Evolutionary conservation across 2,329 filamentous ascomycete species (phyloP).

Genomic region (Daldinia sp.): DNA sequence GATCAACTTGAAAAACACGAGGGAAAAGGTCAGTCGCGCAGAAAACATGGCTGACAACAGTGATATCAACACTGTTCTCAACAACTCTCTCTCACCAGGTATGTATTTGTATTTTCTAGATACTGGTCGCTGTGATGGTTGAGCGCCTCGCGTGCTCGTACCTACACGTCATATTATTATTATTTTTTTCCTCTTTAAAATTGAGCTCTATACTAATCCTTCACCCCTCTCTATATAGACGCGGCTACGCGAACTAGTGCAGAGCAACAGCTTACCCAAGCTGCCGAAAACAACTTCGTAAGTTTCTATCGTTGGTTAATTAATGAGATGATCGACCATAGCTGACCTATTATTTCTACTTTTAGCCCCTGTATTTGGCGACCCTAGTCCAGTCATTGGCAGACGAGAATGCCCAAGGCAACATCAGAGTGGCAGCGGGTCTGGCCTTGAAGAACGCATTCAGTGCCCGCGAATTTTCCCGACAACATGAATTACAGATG

Average conservation of each 20-base stretch:
- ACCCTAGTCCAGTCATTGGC: conserved; percentile 94
- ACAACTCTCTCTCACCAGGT: conserved; percentile 97
- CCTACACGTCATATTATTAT: conserved; percentile 45
- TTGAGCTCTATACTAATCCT: conserved; percentile 52
- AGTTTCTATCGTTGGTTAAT: conserved; percentile 49
- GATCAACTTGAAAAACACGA: conserved; percentile 27
- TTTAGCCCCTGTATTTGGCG: conserved; percentile 84
- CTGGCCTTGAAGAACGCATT: conserved; percentile 98
- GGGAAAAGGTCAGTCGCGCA: conserved; percentile 45
- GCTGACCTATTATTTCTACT: conserved; percentile 37
- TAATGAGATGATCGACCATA: conserved; percentile 23
- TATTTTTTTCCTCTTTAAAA: not conserved
- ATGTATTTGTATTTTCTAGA: conserved; percentile 55
- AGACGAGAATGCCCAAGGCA: conserved; percentile 84
- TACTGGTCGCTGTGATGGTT: not conserved
- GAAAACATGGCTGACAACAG: conserved; percentile 73
- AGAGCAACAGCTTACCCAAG: conserved; percentile 93
- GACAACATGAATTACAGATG: conserved; percentile 89
- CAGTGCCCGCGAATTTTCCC: conserved; percentile 87
- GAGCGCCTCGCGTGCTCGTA: conserved; percentile 29
- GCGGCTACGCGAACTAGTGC: conserved; percentile 88
- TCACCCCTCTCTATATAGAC: conserved; percentile 68
- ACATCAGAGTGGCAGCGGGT: conserved; percentile 94
- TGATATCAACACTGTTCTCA: conserved; percentile 98
- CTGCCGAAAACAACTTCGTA: conserved; percentile 96